Conservation (phyloP, 495 filamentous ascomycete species). For the Immersiella caudata region DNA sequence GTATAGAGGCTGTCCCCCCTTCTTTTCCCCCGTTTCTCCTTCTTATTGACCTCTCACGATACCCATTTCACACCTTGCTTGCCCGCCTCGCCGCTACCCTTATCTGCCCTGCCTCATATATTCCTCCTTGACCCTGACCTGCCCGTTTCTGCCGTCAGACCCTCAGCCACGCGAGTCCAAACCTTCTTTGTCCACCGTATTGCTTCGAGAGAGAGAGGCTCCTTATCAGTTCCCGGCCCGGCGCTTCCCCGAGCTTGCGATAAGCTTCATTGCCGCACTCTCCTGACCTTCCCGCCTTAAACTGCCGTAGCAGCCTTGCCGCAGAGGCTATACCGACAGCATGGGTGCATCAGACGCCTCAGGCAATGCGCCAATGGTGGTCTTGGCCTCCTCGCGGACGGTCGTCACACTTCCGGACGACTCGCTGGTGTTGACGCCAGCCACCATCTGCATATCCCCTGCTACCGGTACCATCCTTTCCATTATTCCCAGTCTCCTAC, state of each 20-base stretch:
- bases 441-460: constrained; percentile 78
- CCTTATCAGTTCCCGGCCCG: constrained; percentile 25
- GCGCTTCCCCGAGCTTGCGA: constrained; percentile 15
- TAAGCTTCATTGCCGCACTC: constrained; percentile 16
- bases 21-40: neutral
- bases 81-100: constrained; percentile 7
- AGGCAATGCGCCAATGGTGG: constrained; percentile 42
- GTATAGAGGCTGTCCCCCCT: neutral
- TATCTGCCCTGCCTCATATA: neutral
- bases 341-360: constrained; percentile 16
- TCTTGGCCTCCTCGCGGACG: constrained; percentile 81
- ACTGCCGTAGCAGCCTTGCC: constrained; percentile 6
- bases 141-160: neutral
- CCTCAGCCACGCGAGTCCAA: neutral
- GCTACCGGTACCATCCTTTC: constrained; percentile 82
- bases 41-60: constrained; percentile 2
- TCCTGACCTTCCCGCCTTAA: neutral
- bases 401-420: constrained; percentile 71
- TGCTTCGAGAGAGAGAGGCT: neutral
- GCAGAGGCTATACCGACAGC: constrained; percentile 14
- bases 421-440: constrained; percentile 54
- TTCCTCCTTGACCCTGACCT: neutral
- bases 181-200: constrained; percentile 12
- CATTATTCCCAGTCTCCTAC: constrained; percentile 73
- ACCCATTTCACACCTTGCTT: neutral